phyloP scores from a whole-genome alignment of 768 basidiomycete species.

The Dioszegia aurantiaca region DNA sequence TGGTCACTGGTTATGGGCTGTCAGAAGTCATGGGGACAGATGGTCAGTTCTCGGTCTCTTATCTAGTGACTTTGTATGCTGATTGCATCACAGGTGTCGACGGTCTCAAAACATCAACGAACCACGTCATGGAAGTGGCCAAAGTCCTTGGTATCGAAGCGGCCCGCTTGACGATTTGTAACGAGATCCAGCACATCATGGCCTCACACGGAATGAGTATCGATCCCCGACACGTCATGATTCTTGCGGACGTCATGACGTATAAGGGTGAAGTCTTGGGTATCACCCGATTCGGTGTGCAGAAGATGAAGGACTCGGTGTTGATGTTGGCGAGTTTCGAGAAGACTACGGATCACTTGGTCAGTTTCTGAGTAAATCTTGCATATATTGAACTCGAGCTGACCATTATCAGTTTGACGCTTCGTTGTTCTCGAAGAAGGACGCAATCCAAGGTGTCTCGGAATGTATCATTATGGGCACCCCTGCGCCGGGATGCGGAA shows the following conservation, averaged over 20 bases:
- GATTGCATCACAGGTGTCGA: constrained; percentile 66
- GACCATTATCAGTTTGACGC: constrained; percentile 71
- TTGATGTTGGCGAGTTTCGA: constrained; percentile 99
- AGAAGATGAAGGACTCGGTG: constrained; percentile 96
- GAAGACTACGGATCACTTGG: constrained; percentile 95
- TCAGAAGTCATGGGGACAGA: constrained; percentile 96
- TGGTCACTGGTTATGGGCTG: constrained; percentile 95
- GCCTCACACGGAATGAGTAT: constrained; percentile 95
- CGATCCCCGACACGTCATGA: constrained; percentile 96
- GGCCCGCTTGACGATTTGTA: constrained; percentile 86
- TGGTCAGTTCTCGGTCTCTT: constrained; percentile 58
- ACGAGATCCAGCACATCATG: constrained; percentile 98
- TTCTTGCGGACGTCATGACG: constrained; percentile 96
- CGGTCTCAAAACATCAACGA: constrained; percentile 86
- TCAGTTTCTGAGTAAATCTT: constrained; percentile 23
- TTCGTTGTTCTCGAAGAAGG: constrained; percentile 90
- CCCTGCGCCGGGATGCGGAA: constrained; percentile 87
- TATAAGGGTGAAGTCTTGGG: constrained; percentile 99
- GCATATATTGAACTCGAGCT: neutral
- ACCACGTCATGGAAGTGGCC: constrained; percentile 94
- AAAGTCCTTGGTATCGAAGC: constrained; percentile 98
- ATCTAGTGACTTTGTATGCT: neutral
- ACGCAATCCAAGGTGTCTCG: constrained; percentile 91
- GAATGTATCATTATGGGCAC: constrained; percentile 99
- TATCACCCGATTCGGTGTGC: constrained; percentile 97